Conservation (phyloP, 2,329 filamentous ascomycete species). For the Bipolaris zeicola region DNA sequence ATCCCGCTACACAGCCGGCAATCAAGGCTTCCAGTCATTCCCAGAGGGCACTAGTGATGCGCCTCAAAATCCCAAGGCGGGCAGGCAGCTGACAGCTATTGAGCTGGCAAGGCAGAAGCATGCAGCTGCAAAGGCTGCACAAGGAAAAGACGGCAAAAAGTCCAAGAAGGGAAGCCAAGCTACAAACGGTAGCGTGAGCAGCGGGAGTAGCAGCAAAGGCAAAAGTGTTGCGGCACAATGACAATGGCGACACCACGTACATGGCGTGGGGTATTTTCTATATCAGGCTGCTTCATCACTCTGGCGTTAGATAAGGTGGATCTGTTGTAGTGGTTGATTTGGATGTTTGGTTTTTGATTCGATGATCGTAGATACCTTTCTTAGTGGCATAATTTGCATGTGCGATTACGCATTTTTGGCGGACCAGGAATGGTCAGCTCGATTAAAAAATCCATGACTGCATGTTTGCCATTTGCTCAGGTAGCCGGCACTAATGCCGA, state of each 20-base stretch:
- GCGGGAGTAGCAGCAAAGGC: conserved; percentile 34
- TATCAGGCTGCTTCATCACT: conserved; percentile 16
- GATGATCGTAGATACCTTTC: conserved; percentile 39
- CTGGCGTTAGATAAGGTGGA: conserved; percentile 23
- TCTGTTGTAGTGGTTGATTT: conserved; percentile 9
- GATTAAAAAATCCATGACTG: conserved; percentile 17
- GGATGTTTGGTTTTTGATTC: conserved; percentile 26
- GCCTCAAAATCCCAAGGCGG: conserved; percentile 24
- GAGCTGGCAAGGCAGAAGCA: conserved; percentile 64
- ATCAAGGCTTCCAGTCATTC: conserved; percentile 57
- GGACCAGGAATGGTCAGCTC: neutral
- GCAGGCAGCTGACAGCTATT: conserved; percentile 49
- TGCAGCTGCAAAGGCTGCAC: conserved; percentile 53
- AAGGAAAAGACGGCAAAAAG: conserved; percentile 39
- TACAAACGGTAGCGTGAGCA: conserved; percentile 21
- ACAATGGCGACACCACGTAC: conserved; percentile 9
- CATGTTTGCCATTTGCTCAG: conserved; percentile 9
- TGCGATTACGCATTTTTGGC: conserved; percentile 6
- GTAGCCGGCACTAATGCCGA: conserved; percentile 16
- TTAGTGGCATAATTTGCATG: conserved; percentile 10
- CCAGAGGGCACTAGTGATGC: conserved; percentile 49
- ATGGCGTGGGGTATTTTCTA: conserved; percentile 10
- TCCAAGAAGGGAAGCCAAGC: conserved; percentile 24
- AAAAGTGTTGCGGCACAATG: conserved; percentile 33
- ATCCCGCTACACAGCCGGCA: conserved; percentile 60